Evolutionary conservation across 164 flowering plant genomes (phyloP).

Genomic region (Nymphaea thermarum): DNA sequence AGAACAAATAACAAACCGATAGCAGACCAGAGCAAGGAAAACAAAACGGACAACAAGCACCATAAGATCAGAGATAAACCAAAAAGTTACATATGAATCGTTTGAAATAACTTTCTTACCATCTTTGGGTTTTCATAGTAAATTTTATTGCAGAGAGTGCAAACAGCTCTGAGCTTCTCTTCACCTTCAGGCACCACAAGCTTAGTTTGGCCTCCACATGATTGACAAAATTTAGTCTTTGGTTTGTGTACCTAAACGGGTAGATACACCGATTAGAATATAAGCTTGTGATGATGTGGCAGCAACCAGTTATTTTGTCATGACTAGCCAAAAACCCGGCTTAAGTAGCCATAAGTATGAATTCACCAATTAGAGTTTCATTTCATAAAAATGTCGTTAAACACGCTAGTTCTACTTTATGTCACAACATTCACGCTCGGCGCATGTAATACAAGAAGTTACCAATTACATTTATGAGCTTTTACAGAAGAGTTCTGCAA

Average conservation of each 20-base stretch:
- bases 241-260: conserved; percentile 31
- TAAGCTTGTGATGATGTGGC: neutral
- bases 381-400: neutral
- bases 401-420: neutral
- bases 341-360: conserved; percentile 26
- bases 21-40: neutral
- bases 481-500: too few species aligned
- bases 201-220: conserved; percentile 81
- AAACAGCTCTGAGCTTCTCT: conserved; percentile 74
- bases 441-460: too few species aligned
- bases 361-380: neutral
- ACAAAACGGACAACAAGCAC: neutral
- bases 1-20: neutral
- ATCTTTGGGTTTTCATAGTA: conserved; percentile 93
- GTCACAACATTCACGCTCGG: too few species aligned
- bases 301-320: too few species aligned
- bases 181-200: conserved; percentile 86
- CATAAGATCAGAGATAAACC: neutral
- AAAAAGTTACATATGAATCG: neutral
- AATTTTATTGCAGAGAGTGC: conserved; percentile 66
- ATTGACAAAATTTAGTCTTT: conserved; percentile 73
- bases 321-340: conserved; percentile 1
- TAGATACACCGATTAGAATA: neutral
- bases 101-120: conserved; percentile 23
- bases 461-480: too few species aligned